Conservation (phyloP, 2,329 filamentous ascomycete species). For the Westerdykella aurantiaca region DNA sequence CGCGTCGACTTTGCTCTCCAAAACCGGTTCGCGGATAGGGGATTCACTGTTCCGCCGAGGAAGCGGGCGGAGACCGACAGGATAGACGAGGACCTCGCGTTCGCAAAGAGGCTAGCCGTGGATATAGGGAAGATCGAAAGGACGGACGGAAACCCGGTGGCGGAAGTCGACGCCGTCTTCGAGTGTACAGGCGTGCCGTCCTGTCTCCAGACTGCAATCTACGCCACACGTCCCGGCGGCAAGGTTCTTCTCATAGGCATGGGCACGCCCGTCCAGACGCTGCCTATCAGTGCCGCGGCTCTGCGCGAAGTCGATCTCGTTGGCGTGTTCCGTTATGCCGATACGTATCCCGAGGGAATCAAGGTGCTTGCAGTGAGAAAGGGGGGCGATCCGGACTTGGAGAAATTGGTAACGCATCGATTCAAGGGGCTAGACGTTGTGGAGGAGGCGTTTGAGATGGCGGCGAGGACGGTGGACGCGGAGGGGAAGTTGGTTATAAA, state of each 20-base stretch:
- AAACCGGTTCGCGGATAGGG: constrained; percentile 45
- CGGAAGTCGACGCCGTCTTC: constrained; percentile 64
- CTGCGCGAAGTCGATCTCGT: constrained; percentile 71
- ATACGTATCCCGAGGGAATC: constrained; percentile 69
- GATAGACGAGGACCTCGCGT: constrained; percentile 50
- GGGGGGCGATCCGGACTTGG: constrained; percentile 55
- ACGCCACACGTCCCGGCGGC: constrained; percentile 62
- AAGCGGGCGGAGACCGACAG: constrained; percentile 33
- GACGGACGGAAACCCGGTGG: constrained; percentile 29
- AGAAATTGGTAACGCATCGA: constrained; percentile 68
- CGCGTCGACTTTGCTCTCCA: constrained; percentile 51
- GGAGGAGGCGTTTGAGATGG: constrained; percentile 63
- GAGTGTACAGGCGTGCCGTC: constrained; percentile 72
- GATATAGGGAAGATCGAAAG: constrained; percentile 36
- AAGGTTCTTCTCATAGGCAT: constrained; percentile 73
- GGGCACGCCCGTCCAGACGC: constrained; percentile 69
- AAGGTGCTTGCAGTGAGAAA: constrained; percentile 47
- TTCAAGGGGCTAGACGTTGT: constrained; percentile 60
- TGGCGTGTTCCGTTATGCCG: constrained; percentile 73
- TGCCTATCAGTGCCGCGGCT: constrained; percentile 66
- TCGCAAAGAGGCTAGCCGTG: constrained; percentile 47
- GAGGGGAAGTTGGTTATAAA: constrained; percentile 66
- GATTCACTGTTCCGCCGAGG: constrained; percentile 44
- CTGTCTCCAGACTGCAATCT: constrained; percentile 70
- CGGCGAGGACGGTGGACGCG: constrained; percentile 61